Evolutionary conservation across 176 grass and related monocot genomes (phyloP).

Genomic region (Aegilops umbellulata): DNA sequence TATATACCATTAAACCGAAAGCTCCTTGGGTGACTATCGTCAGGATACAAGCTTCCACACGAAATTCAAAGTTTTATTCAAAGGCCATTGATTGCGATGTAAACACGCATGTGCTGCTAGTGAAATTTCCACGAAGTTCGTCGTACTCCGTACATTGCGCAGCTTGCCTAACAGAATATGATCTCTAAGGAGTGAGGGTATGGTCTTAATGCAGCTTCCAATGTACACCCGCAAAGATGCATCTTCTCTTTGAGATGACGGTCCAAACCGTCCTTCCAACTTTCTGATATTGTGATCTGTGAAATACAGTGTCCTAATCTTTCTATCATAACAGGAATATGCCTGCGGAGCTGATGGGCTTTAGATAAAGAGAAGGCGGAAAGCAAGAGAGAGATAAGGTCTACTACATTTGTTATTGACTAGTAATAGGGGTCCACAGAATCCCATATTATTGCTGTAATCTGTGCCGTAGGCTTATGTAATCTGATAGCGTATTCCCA

Average conservation of each 20-base stretch:
- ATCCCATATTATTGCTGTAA: slow-evolving; percentile 33
- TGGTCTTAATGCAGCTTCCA: slow-evolving; percentile 19
- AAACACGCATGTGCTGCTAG: slow-evolving; percentile 2
- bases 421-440: slow-evolving; percentile 41
- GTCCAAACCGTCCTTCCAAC: background rate
- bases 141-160: slow-evolving; percentile 15
- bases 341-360: slow-evolving; percentile 22
- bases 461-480: slow-evolving; percentile 19
- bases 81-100: slow-evolving; percentile 20
- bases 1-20: background rate
- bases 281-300: slow-evolving; percentile 36
- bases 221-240: background rate
- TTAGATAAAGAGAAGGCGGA: slow-evolving; percentile 29
- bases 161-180: slow-evolving; percentile 35
- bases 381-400: slow-evolving; percentile 39
- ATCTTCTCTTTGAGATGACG: slow-evolving; percentile 14
- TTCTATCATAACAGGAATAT: slow-evolving; percentile 39
- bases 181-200: background rate
- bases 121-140: background rate
- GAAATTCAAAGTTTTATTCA: slow-evolving; percentile 14
- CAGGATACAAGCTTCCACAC: background rate
- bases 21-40: background rate
- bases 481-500: slow-evolving; percentile 34
- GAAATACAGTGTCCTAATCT: slow-evolving; percentile 34
- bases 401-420: slow-evolving; percentile 35